Evolutionary conservation across 805 yeast genomes (phyloP).

Genomic region (Candida lessepsii): DNA sequence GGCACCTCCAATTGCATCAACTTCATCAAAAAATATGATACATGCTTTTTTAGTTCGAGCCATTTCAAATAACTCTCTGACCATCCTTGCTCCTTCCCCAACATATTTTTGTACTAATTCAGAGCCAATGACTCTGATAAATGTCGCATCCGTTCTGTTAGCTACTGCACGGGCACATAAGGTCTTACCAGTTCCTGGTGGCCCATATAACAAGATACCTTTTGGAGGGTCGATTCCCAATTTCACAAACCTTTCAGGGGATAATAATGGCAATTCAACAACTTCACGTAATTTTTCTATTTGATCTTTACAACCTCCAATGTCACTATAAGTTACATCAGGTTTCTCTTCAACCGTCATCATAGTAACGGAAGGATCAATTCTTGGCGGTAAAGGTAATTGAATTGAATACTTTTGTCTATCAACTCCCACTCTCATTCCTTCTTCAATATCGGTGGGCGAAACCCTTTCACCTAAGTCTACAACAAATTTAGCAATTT

Average conservation of each 20-base stretch:
- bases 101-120: constrained; percentile 98
- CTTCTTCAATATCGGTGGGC: constrained; percentile 98
- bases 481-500: constrained; percentile 94
- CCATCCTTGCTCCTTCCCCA: constrained; percentile 99
- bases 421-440: constrained; percentile 99
- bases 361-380: constrained; percentile 98
- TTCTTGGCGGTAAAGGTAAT: constrained; percentile 95
- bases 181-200: constrained; percentile 99
- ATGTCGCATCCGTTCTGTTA: constrained; percentile 98
- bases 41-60: constrained; percentile 98
- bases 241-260: constrained; percentile 96
- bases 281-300: constrained; percentile 95
- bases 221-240: constrained; percentile 99
- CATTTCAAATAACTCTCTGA: constrained; percentile 97
- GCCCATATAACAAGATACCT: constrained; percentile 94
- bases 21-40: constrained; percentile 96
- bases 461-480: constrained; percentile 95
- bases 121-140: constrained; percentile 96
- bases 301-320: constrained; percentile 98
- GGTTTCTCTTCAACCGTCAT: constrained; percentile 99
- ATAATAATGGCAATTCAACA: constrained; percentile 87
- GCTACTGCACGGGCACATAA: constrained; percentile 99
- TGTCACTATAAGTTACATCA: constrained; percentile 96
- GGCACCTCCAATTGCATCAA: constrained; percentile 99
- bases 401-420: constrained; percentile 96